A percentile compares a stretch with the other conserved stretches of the same genome.
These are phyloP conservation scores for Boletus sp. DNA, from an alignment of 1,284 basidiomycete genomes.

Conservation along the genomic window DNA sequence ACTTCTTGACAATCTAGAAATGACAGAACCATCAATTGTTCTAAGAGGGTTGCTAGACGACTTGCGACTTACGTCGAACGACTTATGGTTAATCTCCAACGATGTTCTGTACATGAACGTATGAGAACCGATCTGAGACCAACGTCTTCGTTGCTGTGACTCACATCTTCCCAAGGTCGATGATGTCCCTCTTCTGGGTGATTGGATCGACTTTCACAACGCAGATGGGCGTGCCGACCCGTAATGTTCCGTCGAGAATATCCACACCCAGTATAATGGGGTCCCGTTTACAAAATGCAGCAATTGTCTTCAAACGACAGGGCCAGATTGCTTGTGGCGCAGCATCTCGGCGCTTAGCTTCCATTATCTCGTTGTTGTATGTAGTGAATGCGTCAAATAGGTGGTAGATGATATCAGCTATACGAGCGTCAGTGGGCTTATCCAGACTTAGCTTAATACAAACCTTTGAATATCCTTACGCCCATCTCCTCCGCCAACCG, in stretches of 20 bases:
- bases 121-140: constrained; percentile 9
- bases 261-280: constrained; percentile 98
- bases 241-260: constrained; percentile 88
- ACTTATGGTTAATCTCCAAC: constrained; percentile 91
- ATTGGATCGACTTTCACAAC: constrained; percentile 86
- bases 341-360: constrained; percentile 90
- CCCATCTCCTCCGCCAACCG: constrained; percentile 91
- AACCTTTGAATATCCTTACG: constrained; percentile 90
- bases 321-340: constrained; percentile 98
- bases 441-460: not conserved
- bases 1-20: constrained; percentile 80
- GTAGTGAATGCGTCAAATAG: constrained; percentile 96
- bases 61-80: constrained; percentile 55
- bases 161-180: constrained; percentile 92
- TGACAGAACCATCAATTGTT: constrained; percentile 16
- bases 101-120: constrained; percentile 63
- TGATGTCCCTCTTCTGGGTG: constrained; percentile 88
- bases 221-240: constrained; percentile 94
- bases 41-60: not conserved
- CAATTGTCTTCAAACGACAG: constrained; percentile 88
- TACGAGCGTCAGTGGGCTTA: constrained; percentile 5
- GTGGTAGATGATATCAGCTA: constrained; percentile 98
- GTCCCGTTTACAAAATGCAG: constrained; percentile 93
- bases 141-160: constrained; percentile 29
- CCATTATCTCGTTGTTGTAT: constrained; percentile 92